phyloP scores from a whole-genome alignment of 2,329 filamentous ascomycete species.

The Grosmannia clavigera region DNA sequence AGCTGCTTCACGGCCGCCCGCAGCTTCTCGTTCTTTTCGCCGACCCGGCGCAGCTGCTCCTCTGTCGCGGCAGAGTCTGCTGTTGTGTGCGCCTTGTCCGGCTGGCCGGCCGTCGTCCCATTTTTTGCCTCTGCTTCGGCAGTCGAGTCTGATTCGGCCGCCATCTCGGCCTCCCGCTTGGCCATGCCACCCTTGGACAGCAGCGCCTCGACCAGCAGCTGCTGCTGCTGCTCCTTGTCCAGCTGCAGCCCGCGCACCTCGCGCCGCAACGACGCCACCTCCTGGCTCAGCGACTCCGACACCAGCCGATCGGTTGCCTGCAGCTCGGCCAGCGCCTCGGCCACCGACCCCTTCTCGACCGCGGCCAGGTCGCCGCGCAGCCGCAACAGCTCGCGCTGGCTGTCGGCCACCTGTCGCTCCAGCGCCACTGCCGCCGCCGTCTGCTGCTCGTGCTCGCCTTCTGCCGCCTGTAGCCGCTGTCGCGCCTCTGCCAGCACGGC shows the following conservation, averaged over 20 bases:
- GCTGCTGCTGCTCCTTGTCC: slow-evolving; percentile 45
- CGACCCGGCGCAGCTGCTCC: slow-evolving; percentile 24
- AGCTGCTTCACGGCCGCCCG: slow-evolving; percentile 41
- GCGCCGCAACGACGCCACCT: slow-evolving; percentile 42
- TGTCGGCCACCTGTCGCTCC: slow-evolving; percentile 36
- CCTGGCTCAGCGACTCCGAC: slow-evolving; percentile 43
- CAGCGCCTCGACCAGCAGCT: slow-evolving; percentile 46
- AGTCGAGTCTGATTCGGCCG: slow-evolving; percentile 15
- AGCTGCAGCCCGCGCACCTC: slow-evolving; percentile 35
- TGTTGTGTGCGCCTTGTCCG: neutral
- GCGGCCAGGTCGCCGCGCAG: slow-evolving; percentile 41
- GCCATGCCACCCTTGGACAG: slow-evolving; percentile 48
- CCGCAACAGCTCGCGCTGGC: slow-evolving; percentile 41
- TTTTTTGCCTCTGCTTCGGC: slow-evolving; percentile 12
- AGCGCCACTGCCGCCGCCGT: slow-evolving; percentile 32
- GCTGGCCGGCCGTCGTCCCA: neutral
- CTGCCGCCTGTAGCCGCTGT: slow-evolving; percentile 30
- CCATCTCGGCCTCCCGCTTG: slow-evolving; percentile 25
- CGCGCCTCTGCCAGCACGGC: slow-evolving; percentile 37
- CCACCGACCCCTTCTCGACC: slow-evolving; percentile 37
- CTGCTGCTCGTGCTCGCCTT: slow-evolving; percentile 34
- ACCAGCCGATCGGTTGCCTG: slow-evolving; percentile 48
- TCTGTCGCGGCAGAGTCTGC: slow-evolving; percentile 15
- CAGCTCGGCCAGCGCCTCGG: slow-evolving; percentile 41
- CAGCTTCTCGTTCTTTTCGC: slow-evolving; percentile 46